phyloP scores from a whole-genome alignment of 495 filamentous ascomycete species.

The Darksidea phi region DNA sequence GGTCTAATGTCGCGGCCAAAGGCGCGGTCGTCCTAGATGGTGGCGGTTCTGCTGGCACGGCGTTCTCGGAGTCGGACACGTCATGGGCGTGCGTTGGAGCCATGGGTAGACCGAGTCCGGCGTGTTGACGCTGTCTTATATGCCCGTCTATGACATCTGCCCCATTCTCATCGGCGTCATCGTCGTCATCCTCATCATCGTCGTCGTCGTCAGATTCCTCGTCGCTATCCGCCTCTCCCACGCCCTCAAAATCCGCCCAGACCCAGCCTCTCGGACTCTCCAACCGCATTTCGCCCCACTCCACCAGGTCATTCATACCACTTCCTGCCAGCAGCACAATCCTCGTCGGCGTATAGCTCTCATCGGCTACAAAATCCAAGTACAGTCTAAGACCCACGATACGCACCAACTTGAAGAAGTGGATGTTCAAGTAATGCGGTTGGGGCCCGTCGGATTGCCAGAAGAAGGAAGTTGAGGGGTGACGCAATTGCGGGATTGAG shows the following conservation, averaged over 20 bases:
- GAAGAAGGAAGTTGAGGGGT: conserved; percentile 74
- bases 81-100: conserved; percentile 36
- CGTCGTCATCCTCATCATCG: conserved; percentile 34
- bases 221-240: conserved; percentile 44
- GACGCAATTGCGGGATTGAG: conserved; percentile 78
- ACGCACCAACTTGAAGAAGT: conserved; percentile 90
- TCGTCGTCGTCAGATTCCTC: conserved; percentile 31
- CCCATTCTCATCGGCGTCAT: conserved; percentile 32
- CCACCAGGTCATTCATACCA: conserved; percentile 79
- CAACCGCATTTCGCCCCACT: conserved; percentile 77
- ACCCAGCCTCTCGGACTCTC: conserved; percentile 85
- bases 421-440: conserved; percentile 87
- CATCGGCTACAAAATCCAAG: conserved; percentile 86
- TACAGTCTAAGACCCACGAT: conserved; percentile 81
- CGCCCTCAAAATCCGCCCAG: conserved; percentile 72
- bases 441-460: conserved; percentile 99
- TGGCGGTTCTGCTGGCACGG: neutral
- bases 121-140: neutral
- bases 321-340: conserved; percentile 84
- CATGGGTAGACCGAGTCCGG: neutral
- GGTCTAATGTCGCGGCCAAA: neutral
- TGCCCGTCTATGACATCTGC: conserved; percentile 34
- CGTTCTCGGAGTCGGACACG: conserved; percentile 37
- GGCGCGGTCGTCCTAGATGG: neutral
- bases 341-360: conserved; percentile 95